Percentiles rank a stretch among this genome's conserved stretches.
Conservation (phyloP, 1,284 basidiomycete species). For the Heterobasidion irregulare region DNA sequence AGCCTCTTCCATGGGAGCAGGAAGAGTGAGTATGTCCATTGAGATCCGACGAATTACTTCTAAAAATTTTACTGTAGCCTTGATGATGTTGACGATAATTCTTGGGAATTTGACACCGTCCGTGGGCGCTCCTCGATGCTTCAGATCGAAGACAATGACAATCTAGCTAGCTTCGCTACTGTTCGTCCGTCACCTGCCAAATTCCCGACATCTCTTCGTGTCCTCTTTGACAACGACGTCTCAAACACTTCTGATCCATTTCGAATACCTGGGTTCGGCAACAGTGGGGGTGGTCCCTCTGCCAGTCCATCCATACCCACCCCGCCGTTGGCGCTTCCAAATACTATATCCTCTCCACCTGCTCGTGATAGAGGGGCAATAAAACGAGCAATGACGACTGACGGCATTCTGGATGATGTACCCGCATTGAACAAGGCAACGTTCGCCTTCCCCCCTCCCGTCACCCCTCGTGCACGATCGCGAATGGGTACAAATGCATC, state of each 20-base stretch:
- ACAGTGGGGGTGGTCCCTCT: constrained; percentile 7
- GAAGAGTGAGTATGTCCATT: constrained; percentile 31
- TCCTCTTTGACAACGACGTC: constrained; percentile 54
- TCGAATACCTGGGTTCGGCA: constrained; percentile 27
- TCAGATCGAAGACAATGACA: constrained; percentile 16
- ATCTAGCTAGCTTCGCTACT: constrained; percentile 23
- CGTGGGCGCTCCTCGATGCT: constrained; percentile 29
- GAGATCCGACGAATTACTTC: not conserved
- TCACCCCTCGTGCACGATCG: constrained; percentile 23
- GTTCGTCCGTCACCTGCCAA: constrained; percentile 38
- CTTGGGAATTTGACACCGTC: constrained; percentile 76
- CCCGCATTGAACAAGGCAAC: constrained; percentile 37
- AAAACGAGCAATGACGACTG: constrained; percentile 11
- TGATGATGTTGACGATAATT: constrained; percentile 32
- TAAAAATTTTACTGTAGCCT: not conserved
- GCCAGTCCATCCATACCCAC: constrained; percentile 16
- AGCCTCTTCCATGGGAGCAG: constrained; percentile 63
- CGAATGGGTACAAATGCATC: constrained; percentile 18
- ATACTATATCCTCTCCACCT: constrained; percentile 12
- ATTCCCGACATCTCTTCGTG: constrained; percentile 63
- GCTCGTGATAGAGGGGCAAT: constrained; percentile 15
- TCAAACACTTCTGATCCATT: constrained; percentile 31
- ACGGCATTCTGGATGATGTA: constrained; percentile 27
- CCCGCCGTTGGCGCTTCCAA: constrained; percentile 5
- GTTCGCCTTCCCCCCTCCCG: constrained; percentile 43